These are phyloP conservation scores for Pyracantha coccinea DNA, from an alignment of 331 rosid genomes.

Conservation along the genomic window DNA sequence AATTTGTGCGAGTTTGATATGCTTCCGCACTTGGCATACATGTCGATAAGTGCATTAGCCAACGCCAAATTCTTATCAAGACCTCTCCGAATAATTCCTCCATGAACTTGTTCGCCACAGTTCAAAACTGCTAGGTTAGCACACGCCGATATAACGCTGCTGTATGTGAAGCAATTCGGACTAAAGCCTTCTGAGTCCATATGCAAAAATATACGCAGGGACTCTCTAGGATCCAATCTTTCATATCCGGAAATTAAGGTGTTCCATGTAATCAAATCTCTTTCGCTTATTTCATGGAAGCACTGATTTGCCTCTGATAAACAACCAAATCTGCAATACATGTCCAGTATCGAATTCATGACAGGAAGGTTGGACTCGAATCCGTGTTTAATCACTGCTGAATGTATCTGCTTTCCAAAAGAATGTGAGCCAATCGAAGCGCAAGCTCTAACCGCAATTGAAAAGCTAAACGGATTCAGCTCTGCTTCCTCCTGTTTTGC, in stretches of 20 bases:
- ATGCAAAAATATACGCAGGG: slow-evolving; percentile 41
- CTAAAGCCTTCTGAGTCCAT: slow-evolving; percentile 53
- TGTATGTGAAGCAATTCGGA: slow-evolving; percentile 66
- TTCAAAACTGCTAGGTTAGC: slow-evolving; percentile 51
- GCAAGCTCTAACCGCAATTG: slow-evolving; percentile 76
- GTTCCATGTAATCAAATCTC: slow-evolving; percentile 75
- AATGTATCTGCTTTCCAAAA: slow-evolving; percentile 71
- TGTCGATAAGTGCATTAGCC: slow-evolving; percentile 68
- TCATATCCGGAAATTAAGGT: slow-evolving; percentile 70
- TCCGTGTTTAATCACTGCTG: slow-evolving; percentile 56
- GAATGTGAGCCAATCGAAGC: slow-evolving; percentile 36
- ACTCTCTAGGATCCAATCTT: slow-evolving; percentile 44
- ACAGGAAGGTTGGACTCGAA: slow-evolving; percentile 55
- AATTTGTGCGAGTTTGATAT: slow-evolving; percentile 41
- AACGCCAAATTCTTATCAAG: slow-evolving; percentile 36
- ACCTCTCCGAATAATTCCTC: slow-evolving; percentile 52
- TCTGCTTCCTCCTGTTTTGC: slow-evolving; percentile 68
- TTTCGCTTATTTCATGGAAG: slow-evolving; percentile 50
- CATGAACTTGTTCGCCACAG: slow-evolving; percentile 70
- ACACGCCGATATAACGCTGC: slow-evolving; percentile 59
- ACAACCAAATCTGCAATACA: slow-evolving; percentile 72
- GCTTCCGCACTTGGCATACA: slow-evolving; percentile 78
- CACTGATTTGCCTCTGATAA: slow-evolving; percentile 52
- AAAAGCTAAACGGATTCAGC: slow-evolving; percentile 56
- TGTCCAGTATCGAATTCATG: slow-evolving; percentile 68